phyloP scores from a whole-genome alignment of 2,329 filamentous ascomycete species.

The Tothia fuscella region DNA sequence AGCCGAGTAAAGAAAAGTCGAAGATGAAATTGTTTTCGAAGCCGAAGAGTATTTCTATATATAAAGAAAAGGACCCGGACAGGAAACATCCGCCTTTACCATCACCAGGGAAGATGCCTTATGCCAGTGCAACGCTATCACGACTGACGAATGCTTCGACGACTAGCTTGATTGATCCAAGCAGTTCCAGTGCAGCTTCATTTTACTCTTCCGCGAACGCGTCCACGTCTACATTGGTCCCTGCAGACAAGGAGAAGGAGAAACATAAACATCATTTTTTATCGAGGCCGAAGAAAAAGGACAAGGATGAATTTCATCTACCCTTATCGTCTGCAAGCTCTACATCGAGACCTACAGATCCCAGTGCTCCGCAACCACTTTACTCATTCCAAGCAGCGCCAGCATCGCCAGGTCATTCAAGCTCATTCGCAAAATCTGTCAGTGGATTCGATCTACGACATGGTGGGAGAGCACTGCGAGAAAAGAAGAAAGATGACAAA shows the following conservation, averaged over 20 bases:
- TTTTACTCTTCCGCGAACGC: constrained; percentile 67
- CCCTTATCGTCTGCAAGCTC: constrained; percentile 65
- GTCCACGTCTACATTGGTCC: constrained; percentile 64
- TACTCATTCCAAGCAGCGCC: constrained; percentile 72
- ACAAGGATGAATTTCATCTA: constrained; percentile 57
- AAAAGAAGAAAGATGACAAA: constrained; percentile 53
- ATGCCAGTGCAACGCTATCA: constrained; percentile 51
- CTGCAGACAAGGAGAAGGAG: constrained; percentile 40
- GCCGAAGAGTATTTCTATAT: constrained; percentile 60
- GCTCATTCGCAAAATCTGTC: constrained; percentile 68
- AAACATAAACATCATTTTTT: constrained; percentile 71
- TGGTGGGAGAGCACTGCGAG: constrained; percentile 61
- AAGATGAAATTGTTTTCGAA: constrained; percentile 76
- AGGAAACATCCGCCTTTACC: constrained; percentile 54
- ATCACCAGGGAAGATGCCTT: constrained; percentile 56
- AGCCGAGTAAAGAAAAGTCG: constrained; percentile 53
- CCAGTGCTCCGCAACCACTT: constrained; percentile 59
- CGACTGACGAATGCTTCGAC: constrained; percentile 55
- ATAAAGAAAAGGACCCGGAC: constrained; percentile 49
- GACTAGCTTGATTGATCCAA: constrained; percentile 53
- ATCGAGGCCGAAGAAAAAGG: constrained; percentile 62
- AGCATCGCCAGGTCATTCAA: constrained; percentile 54
- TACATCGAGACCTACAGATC: constrained; percentile 65
- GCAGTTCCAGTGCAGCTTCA: constrained; percentile 40
- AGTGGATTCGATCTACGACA: constrained; percentile 70